phyloP scores from a whole-genome alignment of 768 basidiomycete species.

The Tephrocybe sp. region DNA sequence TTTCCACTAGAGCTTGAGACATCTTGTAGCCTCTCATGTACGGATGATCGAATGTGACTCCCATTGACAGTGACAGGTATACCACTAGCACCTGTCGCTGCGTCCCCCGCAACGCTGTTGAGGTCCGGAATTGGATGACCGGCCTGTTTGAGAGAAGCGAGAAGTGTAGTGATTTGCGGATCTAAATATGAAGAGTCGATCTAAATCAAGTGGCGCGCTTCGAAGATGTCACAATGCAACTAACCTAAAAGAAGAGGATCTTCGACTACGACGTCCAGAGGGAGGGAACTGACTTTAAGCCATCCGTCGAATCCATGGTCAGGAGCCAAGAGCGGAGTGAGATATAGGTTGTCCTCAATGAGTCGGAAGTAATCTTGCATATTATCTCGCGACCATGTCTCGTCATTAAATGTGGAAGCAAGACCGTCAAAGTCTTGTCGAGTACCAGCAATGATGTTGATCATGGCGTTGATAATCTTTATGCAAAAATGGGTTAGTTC shows the following conservation, averaged over 20 bases:
- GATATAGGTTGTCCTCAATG: slow-evolving; percentile 27
- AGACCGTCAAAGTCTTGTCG: slow-evolving; percentile 24
- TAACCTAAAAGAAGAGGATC: slow-evolving; percentile 25
- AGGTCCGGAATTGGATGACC: slow-evolving; percentile 22
- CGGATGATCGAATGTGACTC: slow-evolving; percentile 23
- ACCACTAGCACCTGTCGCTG: slow-evolving; percentile 19
- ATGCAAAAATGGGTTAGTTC: no score
- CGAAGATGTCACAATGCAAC: background rate
- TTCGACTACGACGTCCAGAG: slow-evolving; percentile 17
- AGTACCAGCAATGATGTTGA: slow-evolving; percentile 27
- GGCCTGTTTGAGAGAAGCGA: slow-evolving; percentile 15
- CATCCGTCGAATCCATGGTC: slow-evolving; percentile 31
- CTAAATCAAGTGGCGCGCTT: background rate
- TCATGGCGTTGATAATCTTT: slow-evolving; percentile 28
- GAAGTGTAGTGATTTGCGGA: slow-evolving; percentile 21
- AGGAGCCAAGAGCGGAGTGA: no score
- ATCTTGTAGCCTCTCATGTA: slow-evolving; percentile 22
- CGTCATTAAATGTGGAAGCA: slow-evolving; percentile 23
- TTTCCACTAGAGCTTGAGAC: slow-evolving; percentile 16
- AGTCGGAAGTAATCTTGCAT: slow-evolving; percentile 31
- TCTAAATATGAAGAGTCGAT: slow-evolving; percentile 14
- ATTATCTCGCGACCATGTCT: slow-evolving; percentile 25
- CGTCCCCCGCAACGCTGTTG: slow-evolving; percentile 21
- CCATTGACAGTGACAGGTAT: slow-evolving; percentile 24
- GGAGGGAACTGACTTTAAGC: slow-evolving; percentile 26